Evolutionary conservation across 2,329 filamentous ascomycete species (phyloP).

Genomic region (Botrytis byssoidea): DNA sequence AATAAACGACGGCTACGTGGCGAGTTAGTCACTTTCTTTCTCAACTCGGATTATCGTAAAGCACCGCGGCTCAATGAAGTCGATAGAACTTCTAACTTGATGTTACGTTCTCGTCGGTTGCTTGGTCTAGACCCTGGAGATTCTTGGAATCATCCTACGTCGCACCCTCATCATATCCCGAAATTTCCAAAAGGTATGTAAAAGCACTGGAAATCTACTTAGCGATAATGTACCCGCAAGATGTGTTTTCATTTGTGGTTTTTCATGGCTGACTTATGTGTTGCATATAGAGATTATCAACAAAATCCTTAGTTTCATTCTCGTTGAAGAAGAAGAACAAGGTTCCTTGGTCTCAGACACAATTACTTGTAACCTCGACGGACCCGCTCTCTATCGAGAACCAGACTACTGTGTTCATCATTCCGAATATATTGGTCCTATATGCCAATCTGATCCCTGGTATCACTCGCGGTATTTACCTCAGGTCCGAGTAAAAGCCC

Average conservation of each 20-base stretch:
- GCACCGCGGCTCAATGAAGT: not conserved
- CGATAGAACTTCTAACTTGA: not conserved
- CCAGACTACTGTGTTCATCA: not conserved
- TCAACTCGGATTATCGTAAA: not conserved
- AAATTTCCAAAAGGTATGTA: not conserved
- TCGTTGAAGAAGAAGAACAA: not conserved
- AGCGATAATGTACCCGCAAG: not conserved
- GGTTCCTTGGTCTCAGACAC: not conserved
- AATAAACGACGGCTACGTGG: not conserved
- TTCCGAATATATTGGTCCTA: not conserved
- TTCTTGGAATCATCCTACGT: not conserved
- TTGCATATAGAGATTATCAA: not conserved
- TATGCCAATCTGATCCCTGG: not conserved
- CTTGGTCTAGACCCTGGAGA: not conserved
- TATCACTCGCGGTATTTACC: accelerated
- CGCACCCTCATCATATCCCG: not conserved
- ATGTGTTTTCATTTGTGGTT: not conserved
- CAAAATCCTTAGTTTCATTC: not conserved
- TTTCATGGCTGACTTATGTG: not conserved
- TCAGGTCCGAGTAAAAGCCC: not conserved
- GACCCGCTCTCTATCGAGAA: not conserved
- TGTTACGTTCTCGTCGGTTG: not conserved
- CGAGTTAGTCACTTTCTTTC: not conserved
- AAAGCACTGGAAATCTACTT: not conserved
- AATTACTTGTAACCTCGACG: not conserved